Evolutionary conservation across 257 asterid genomes (phyloP), one percentile per base, ranked within the genome.

Genomic region (Przewalskia tangutica): DNA sequence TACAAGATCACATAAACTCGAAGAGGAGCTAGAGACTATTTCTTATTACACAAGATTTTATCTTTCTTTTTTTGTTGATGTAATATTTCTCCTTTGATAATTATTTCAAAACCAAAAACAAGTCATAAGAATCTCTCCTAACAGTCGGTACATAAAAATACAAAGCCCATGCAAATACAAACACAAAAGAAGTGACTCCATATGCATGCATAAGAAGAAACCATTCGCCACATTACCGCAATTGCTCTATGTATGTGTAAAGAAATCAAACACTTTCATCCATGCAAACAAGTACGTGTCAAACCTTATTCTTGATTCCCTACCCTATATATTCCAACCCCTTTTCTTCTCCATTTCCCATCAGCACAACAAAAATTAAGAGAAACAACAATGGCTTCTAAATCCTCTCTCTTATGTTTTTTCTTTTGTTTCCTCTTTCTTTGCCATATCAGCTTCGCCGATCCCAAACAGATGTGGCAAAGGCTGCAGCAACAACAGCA

Each of bases 401-500:
- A 23, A 0, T 48, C 79, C 62, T 48, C 79, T 46, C 32, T 81
- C 66, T 64, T 87, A 32, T 56, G 87, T 60, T 71, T 81, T 50
- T 38, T 42, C 44, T 50, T 84, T n/a, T 46, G 82, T 77, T 54
- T 83, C 16, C 77, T 87, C 14, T 40, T 85, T 77, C 44, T 85
- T 17, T n/a, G 84, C 66, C 86, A 83, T 44, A 81, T 76, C 18
- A 83, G 82, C 80, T 3, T 65, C 3, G 91, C 88, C 3, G 85
- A 81, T 2, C 86, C n/a, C 0, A 90, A 88, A 55, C 87, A 82
- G 82, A 65, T 27, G 17, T 78, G 80, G 50, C 87, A 84, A 83
- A 79, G 56, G 77, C 17, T 76, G 16, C n/a, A 82, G 36, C 76
- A 80, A 67, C 82, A 12, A 7, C 90, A 85, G 83, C 91, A 85